Base-by-base conservation (phyloP, 768 basidiomycete genomes). In the Gymnopilus junonius region DNA sequence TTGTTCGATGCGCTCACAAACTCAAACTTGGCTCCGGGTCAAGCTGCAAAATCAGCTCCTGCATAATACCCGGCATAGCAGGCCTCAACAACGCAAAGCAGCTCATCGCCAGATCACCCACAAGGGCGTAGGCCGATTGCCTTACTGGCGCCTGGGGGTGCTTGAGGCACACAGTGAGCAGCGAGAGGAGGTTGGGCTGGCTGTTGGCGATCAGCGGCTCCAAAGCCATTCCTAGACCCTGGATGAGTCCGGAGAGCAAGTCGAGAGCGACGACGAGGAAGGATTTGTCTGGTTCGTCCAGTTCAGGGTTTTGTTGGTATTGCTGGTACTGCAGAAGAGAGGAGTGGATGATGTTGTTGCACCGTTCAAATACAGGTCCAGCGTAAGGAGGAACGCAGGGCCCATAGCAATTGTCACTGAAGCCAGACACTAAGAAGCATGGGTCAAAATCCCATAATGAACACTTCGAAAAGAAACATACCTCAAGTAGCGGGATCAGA, bases 191-290 rank as follows among this genome's bases (percentile, higher is more conserved):
- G 48, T 87, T 90, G 3, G 95, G 96, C 65, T 90, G 84, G 72
- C 82, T 86, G 40, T 76, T 79, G 20, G 81, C 78, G 71, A 98
- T 91, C 58, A 94, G 77, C n/a, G 87, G 79, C 65, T 93, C 90
- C 51, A 99, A 85, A 17, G 83, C 80, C 76, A 85, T 85, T 51
- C 93, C 91, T 63, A 99, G 85, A 21, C 96, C 97, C 75, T 99
- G 97, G 4, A 95, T 95, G 20, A 99, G 82, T 56, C 97, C 97
- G 8, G 95, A 97, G 27, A 99, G 84, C 34, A 99, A 83, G 76
- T 99, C 97, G n/a, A 99, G 84, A 7, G 97, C 93, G 27, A 99
- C 97, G 59, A 99, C 96, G 54, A 99, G 88, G 87, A 98, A 98
- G 3, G 96, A 92, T 71, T 92, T 90, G 79, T 99, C 97, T 2